Evolutionary conservation across 1,284 basidiomycete species (phyloP).

Genomic region (Vanrija sp.): DNA sequence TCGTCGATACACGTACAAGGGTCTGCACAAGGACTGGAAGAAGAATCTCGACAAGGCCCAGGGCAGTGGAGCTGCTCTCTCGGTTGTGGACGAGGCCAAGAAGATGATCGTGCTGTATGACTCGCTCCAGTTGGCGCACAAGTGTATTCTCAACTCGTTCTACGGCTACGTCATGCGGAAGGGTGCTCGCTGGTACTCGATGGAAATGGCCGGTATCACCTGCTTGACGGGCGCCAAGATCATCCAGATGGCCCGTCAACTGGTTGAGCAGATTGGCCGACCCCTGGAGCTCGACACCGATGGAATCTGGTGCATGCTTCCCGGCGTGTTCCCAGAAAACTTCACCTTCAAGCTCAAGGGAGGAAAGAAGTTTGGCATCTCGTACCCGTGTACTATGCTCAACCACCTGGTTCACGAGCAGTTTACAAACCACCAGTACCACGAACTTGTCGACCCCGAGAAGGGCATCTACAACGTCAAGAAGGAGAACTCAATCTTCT

Average conservation of each 20-base stretch:
- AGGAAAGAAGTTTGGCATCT: slow-evolving; percentile 85
- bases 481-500: slow-evolving; percentile 99
- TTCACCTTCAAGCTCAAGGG: slow-evolving; percentile 88
- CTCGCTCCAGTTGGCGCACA: slow-evolving; percentile 98
- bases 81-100: slow-evolving; percentile 92
- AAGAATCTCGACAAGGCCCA: slow-evolving; percentile 84
- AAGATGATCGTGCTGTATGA: slow-evolving; percentile 99
- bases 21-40: slow-evolving; percentile 98
- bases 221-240: slow-evolving; percentile 98
- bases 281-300: slow-evolving; percentile 98
- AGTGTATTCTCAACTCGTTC: slow-evolving; percentile 99
- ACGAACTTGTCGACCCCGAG: slow-evolving; percentile 74
- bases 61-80: slow-evolving; percentile 65
- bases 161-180: slow-evolving; percentile 99
- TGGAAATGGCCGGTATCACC: slow-evolving; percentile 99
- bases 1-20: slow-evolving; percentile 98
- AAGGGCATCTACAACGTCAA: slow-evolving; percentile 84
- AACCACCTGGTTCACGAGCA: slow-evolving; percentile 94
- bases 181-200: slow-evolving; percentile 98
- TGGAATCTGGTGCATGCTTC: slow-evolving; percentile 99
- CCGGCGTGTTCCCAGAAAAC: slow-evolving; percentile 95
- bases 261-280: slow-evolving; percentile 95
- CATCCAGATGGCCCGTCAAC: slow-evolving; percentile 98
- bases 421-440: slow-evolving; percentile 98
- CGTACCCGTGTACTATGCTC: slow-evolving; percentile 99